These are phyloP conservation scores for Trichoderma sp. DNA, from an alignment of 2,329 filamentous ascomycete species.

Conservation along the genomic window DNA sequence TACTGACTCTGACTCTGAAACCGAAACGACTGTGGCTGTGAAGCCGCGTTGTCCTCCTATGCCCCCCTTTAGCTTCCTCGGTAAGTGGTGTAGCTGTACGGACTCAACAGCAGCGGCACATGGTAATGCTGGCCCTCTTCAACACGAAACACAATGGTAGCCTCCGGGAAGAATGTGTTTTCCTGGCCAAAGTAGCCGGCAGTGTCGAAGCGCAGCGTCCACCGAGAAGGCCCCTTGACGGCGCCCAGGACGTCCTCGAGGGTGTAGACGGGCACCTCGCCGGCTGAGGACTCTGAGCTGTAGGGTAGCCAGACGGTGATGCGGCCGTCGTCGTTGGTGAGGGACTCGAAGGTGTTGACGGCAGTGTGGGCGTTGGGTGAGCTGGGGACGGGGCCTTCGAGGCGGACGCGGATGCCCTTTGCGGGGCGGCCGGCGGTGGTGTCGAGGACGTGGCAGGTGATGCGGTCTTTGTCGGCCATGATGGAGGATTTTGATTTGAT, in stretches of 20 bases:
- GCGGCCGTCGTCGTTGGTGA: conserved; percentile 74
- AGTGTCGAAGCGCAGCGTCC: conserved; percentile 72
- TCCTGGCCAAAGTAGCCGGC: conserved; percentile 67
- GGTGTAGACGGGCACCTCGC: conserved; percentile 58
- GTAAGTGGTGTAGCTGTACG: conserved; percentile 81
- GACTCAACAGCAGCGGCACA: conserved; percentile 73
- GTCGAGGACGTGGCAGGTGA: conserved; percentile 86
- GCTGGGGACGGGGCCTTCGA: conserved; percentile 45
- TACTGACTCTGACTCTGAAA: not conserved
- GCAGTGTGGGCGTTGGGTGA: conserved; percentile 27
- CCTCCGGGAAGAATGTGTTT: conserved; percentile 61
- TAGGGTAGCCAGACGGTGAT: conserved; percentile 67
- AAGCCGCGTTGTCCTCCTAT: not conserved
- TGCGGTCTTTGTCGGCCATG: conserved; percentile 54
- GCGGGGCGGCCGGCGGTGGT: conserved; percentile 72
- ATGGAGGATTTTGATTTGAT: not conserved
- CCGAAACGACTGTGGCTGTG: not conserved
- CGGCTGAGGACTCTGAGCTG: conserved; percentile 48
- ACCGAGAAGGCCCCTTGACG: conserved; percentile 49
- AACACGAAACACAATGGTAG: conserved; percentile 53
- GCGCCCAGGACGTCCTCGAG: conserved; percentile 55
- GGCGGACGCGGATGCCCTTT: conserved; percentile 62
- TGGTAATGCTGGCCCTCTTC: conserved; percentile 67
- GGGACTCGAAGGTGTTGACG: conserved; percentile 58
- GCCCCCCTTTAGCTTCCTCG: conserved; percentile 59